Percentiles rank a stretch among this genome's conserved stretches.
phyloP scores from a whole-genome alignment of 2,329 filamentous ascomycete species.

The Diatrype stigma region DNA sequence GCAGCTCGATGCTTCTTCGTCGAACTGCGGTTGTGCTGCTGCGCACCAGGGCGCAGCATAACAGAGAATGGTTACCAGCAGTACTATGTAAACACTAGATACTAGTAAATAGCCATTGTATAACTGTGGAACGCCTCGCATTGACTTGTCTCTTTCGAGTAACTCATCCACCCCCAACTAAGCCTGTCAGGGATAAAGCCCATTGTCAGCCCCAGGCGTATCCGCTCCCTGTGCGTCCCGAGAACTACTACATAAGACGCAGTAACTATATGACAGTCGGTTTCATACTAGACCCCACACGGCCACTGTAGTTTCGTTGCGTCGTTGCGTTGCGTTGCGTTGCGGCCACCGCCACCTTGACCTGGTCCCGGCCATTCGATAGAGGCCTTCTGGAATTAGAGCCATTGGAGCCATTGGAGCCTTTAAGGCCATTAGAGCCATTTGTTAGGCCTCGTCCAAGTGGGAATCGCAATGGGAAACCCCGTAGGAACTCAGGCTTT shows the following conservation, averaged over 20 bases:
- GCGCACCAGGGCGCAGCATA: not conserved
- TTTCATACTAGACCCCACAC: slow-evolving; percentile 27
- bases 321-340: slow-evolving; percentile 24
- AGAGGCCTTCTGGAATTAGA: slow-evolving; percentile 15
- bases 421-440: too few species aligned
- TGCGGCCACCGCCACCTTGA: slow-evolving; percentile 29
- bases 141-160: not conserved
- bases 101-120: not conserved
- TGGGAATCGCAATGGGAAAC: not conserved
- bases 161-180: not conserved
- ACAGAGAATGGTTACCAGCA: not conserved
- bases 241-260: not conserved
- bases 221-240: not conserved
- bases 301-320: slow-evolving; percentile 16
- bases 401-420: not conserved
- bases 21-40: not conserved
- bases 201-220: not conserved
- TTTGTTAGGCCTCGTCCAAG: slow-evolving; percentile 1
- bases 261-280: slow-evolving; percentile 18
- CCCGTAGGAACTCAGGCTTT: too few species aligned
- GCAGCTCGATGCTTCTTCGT: not conserved
- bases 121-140: not conserved
- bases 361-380: slow-evolving; percentile 20
- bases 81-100: not conserved
- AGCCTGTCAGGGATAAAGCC: not conserved